phyloP scores from a whole-genome alignment of 768 basidiomycete genomes.

The Agaricus subrufescens region DNA sequence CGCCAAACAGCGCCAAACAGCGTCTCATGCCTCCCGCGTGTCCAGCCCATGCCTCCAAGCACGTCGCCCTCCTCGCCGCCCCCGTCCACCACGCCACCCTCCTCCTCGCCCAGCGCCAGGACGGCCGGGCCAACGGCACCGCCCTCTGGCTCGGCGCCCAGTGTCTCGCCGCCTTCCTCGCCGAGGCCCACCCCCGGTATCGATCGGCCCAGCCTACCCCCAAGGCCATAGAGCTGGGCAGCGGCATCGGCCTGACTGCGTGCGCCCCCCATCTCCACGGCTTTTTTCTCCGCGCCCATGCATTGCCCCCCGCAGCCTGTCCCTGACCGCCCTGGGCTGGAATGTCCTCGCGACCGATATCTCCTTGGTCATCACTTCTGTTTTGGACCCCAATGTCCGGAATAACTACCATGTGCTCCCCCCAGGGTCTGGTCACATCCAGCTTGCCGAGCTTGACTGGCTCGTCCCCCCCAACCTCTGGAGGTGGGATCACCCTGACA shows the following conservation, averaged over 20 bases:
- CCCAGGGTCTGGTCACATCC: slow-evolving; percentile 38
- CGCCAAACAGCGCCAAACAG: slow-evolving; percentile 27
- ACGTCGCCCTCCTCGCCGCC: slow-evolving; percentile 44
- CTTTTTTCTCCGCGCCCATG: slow-evolving; percentile 2
- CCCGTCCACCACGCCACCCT: slow-evolving; percentile 35
- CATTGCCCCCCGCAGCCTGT: slow-evolving; percentile 39
- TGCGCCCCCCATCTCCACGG: slow-evolving; percentile 28
- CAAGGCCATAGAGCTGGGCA: slow-evolving; percentile 71
- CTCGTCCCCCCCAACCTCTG: slow-evolving; percentile 48
- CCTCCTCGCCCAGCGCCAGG: slow-evolving; percentile 48
- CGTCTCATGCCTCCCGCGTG: slow-evolving; percentile 20
- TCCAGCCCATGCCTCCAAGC: slow-evolving; percentile 66
- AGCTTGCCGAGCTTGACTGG: slow-evolving; percentile 73
- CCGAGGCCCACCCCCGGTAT: slow-evolving; percentile 27
- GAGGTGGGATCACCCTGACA: slow-evolving; percentile 42
- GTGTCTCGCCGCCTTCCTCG: slow-evolving; percentile 61
- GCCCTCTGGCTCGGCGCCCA: slow-evolving; percentile 84
- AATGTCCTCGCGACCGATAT: slow-evolving; percentile 77
- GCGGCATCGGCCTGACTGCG: slow-evolving; percentile 78
- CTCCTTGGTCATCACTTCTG: slow-evolving; percentile 52
- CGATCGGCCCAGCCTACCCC: slow-evolving; percentile 16
- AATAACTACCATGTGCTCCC: slow-evolving; percentile 36
- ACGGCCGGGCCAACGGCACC: slow-evolving; percentile 71
- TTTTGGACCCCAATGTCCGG: slow-evolving; percentile 59
- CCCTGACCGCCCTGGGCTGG: slow-evolving; percentile 65